A percentile compares a stretch with the other conserved stretches of the same genome.
phyloP scores from a whole-genome alignment of 345 rosid species.

The Streptanthus diversifolius region DNA sequence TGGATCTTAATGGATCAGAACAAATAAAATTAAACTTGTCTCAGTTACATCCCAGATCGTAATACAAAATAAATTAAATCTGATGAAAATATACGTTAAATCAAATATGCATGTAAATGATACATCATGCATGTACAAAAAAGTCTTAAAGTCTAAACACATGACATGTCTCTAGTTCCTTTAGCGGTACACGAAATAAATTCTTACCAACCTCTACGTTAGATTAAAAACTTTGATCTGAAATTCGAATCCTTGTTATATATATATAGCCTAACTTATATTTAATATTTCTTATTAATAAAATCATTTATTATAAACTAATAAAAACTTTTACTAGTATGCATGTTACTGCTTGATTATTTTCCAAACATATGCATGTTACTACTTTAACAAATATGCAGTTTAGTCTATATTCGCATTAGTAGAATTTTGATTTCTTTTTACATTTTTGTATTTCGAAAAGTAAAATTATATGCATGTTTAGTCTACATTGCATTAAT shows the following conservation, averaged over 20 bases:
- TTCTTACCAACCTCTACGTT: conserved; percentile 35
- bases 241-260: background rate
- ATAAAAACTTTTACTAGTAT: background rate
- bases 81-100: background rate
- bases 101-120: conserved; percentile 19
- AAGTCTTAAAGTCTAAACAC: conserved; percentile 23
- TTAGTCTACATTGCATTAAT: conserved; percentile 10
- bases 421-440: background rate
- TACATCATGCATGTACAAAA: conserved; percentile 15
- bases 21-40: background rate
- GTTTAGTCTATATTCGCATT: conserved; percentile 2
- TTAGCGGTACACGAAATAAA: conserved; percentile 31
- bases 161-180: conserved; percentile 33
- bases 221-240: conserved; percentile 15
- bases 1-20: conserved; percentile 18
- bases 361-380: conserved; percentile 20
- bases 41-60: conserved; percentile 7
- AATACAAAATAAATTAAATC: background rate
- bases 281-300: background rate
- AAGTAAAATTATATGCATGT: background rate
- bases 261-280: background rate
- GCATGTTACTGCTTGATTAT: conserved; percentile 30
- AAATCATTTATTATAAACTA: background rate
- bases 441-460: background rate
- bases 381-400: conserved; percentile 17